A percentile compares a stretch with the other conserved stretches of the same genome.
These are phyloP conservation scores for Venturia aucupariae DNA, from an alignment of 2,329 filamentous ascomycete genomes.

Conservation along the genomic window DNA sequence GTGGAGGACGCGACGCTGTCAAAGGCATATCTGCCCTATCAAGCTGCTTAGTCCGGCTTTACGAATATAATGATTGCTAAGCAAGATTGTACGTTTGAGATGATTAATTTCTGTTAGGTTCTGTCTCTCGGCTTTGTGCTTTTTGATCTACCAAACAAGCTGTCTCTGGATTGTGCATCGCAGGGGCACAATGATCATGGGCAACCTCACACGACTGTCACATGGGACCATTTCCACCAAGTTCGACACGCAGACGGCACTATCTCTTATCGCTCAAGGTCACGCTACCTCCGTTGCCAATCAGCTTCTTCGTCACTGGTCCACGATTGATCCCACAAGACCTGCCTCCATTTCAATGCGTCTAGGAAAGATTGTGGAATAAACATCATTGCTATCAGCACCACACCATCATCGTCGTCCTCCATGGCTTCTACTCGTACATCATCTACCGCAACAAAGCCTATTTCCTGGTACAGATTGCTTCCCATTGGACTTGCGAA, in stretches of 20 bases:
- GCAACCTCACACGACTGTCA: background rate
- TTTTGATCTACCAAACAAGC: background rate
- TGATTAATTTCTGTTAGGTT: background rate
- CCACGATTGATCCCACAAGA: background rate
- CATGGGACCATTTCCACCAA: background rate
- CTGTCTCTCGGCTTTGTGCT: background rate
- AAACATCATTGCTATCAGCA: slow-evolving; percentile 14
- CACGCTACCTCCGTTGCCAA: background rate
- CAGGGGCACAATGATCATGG: too few relatives aligned
- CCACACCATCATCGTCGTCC: slow-evolving; percentile 15
- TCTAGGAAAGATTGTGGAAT: background rate
- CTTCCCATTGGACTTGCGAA: slow-evolving; percentile 19
- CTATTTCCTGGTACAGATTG: slow-evolving; percentile 15
- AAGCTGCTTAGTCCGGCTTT: background rate
- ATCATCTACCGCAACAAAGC: slow-evolving; percentile 14
- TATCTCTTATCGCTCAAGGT: background rate
- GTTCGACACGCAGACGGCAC: background rate
- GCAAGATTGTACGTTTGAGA: background rate
- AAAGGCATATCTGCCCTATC: background rate
- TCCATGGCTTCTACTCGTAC: slow-evolving; percentile 13
- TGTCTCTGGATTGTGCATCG: background rate
- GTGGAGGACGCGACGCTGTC: background rate
- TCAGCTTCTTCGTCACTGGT: background rate
- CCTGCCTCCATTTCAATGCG: background rate
- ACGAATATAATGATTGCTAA: background rate